Base-by-base conservation (phyloP, 306 rosid species). In the Carpinus fangiana region DNA sequence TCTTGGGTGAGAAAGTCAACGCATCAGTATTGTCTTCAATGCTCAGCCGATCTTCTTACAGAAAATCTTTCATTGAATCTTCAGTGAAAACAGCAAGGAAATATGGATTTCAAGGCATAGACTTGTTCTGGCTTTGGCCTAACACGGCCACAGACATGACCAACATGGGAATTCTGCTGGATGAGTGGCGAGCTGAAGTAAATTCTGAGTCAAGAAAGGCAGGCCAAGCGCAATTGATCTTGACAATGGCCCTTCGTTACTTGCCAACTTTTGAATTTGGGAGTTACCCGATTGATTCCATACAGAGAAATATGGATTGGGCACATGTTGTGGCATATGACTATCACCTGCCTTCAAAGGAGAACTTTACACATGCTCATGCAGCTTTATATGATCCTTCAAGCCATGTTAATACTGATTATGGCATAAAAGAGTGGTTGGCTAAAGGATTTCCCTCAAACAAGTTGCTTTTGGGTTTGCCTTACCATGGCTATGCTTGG, bases 401-500 rank as follows among this genome's bases (percentile, higher is more conserved):
- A 53, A 78, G 81, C 36, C 47, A 76, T 70, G 36, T 21, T 3
- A 86, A 72, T 23, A 84, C 86, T 20, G 88, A 86, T 83, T 73
- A 80, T 65, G 92, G 92, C 12, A 77, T 90, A 64, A 84, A 17
- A 47, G 73, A 74, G n/a, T 88, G 92, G 91, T 54, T 85, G 51
- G 78, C 73, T n/a, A 70, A 71, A 43, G 90, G 94, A 11, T 80
- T 83, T 55, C 38, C 74, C 0, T 73, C 88, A 46, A 80, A 17
- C 46, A 88, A 88, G 70, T 55, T 90, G 59, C 77, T 86, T 43
- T 59, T 88, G 17, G 88, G 89, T 0, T 79, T 90, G 70, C 84
- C 90, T 70, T 90, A 82, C 72, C 81, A 86, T 76, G 94, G 94
- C 46, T 84, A 62, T 56, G 87, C 84, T 8, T 90, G 90, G 92